phyloP scores from a whole-genome alignment of 2,329 filamentous ascomycete genomes.

The Salinomyces thailandicus region DNA sequence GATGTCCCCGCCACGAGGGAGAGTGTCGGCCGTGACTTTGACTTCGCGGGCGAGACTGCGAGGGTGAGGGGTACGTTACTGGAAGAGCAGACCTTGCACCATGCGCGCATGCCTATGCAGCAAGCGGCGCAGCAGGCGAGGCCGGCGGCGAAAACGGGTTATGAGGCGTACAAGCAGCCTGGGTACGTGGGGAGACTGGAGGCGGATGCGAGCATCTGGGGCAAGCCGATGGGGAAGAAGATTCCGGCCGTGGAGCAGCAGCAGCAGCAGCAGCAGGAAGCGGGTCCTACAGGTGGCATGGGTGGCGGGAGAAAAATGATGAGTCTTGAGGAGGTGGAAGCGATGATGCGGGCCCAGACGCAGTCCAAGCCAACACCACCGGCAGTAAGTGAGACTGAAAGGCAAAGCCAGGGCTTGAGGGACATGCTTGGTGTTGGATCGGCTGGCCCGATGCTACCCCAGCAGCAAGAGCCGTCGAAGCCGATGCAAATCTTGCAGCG shows the following conservation, averaged over 20 bases:
- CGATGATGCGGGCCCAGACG: constrained; percentile 59
- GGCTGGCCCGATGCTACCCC: constrained; percentile 12
- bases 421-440: constrained; percentile 24
- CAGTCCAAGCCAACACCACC: constrained; percentile 42
- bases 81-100: constrained; percentile 80
- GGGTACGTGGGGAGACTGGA: constrained; percentile 82
- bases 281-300: constrained; percentile 15
- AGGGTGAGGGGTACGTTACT: constrained; percentile 76
- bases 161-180: constrained; percentile 80
- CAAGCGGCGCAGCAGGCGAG: constrained; percentile 30
- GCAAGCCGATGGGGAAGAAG: constrained; percentile 54
- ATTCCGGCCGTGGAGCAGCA: constrained; percentile 20
- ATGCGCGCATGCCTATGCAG: constrained; percentile 55
- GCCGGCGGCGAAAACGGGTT: constrained; percentile 66
- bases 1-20: constrained; percentile 37
- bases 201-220: constrained; percentile 90
- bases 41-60: constrained; percentile 90
- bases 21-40: constrained; percentile 79
- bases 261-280: constrained; percentile 13
- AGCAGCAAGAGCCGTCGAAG: constrained; percentile 16
- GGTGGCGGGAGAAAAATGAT: constrained; percentile 72
- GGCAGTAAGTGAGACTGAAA: constrained; percentile 14
- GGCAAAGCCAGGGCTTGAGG: constrained; percentile 25
- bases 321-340: constrained; percentile 95
- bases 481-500: constrained; percentile 40